phyloP scores from a whole-genome alignment of 495 filamentous ascomycete species.

The Xylaria grammica region DNA sequence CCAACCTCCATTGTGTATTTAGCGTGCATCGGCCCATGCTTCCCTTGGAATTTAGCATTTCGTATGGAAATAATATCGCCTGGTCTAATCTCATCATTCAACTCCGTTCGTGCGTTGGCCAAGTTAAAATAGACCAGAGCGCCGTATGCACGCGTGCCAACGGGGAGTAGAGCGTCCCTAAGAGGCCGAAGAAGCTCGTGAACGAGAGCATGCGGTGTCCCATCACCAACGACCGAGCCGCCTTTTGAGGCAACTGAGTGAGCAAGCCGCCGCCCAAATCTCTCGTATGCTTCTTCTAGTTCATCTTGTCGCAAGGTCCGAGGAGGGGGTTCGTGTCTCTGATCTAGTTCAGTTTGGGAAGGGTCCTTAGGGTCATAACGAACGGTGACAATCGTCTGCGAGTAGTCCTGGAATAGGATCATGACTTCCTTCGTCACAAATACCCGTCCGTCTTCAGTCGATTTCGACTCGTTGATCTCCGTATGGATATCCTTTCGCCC shows the following conservation, averaged over 20 bases:
- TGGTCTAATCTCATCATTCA: slow-evolving; percentile 91
- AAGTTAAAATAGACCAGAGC: slow-evolving; percentile 92
- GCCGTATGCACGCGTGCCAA: slow-evolving; percentile 87
- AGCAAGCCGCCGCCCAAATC: slow-evolving; percentile 76
- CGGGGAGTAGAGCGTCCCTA: slow-evolving; percentile 74
- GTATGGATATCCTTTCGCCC: slow-evolving; percentile 81
- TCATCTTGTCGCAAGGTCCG: slow-evolving; percentile 89
- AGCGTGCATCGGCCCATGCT: slow-evolving; percentile 91
- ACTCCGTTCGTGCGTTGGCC: slow-evolving; percentile 86
- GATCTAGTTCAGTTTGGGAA: slow-evolving; percentile 73
- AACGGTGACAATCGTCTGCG: slow-evolving; percentile 85
- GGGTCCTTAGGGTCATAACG: slow-evolving; percentile 79
- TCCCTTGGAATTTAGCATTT: slow-evolving; percentile 94
- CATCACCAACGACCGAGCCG: slow-evolving; percentile 81
- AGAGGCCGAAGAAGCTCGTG: slow-evolving; percentile 78
- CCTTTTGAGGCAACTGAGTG: slow-evolving; percentile 70
- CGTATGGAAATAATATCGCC: slow-evolving; percentile 94
- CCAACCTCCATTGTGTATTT: slow-evolving; percentile 92
- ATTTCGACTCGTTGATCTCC: slow-evolving; percentile 76
- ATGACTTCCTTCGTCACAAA: slow-evolving; percentile 77
- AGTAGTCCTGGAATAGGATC: slow-evolving; percentile 92
- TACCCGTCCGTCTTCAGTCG: slow-evolving; percentile 54
- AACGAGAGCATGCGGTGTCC: slow-evolving; percentile 75
- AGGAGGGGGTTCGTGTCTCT: slow-evolving; percentile 86
- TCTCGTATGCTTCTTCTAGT: slow-evolving; percentile 80